These are phyloP conservation scores for Phaeoacremonium minimum DNA, from an alignment of 2,329 filamentous ascomycete species.

Conservation along the genomic window DNA sequence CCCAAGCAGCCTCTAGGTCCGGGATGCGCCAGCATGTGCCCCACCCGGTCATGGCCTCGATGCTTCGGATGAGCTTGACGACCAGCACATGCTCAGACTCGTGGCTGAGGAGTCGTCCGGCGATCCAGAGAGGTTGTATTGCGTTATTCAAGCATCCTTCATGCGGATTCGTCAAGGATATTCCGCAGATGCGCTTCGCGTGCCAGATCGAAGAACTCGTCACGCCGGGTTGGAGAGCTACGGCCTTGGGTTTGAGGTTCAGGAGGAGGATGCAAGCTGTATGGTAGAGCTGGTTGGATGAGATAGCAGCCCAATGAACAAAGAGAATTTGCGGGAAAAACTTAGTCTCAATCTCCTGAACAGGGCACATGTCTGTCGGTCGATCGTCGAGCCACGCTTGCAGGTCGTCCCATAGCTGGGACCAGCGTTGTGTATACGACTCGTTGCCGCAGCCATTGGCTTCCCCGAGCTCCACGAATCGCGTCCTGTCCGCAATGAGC, in stretches of 20 bases:
- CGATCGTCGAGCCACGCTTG: conserved; percentile 41
- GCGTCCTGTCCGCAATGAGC: conserved; percentile 43
- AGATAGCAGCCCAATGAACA: conserved; percentile 49
- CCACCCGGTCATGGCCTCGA: conserved; percentile 50
- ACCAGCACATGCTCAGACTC: conserved; percentile 31
- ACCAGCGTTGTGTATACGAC: conserved; percentile 38
- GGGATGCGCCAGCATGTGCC: conserved; percentile 46
- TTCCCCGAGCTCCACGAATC: conserved; percentile 40
- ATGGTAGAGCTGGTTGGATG: conserved; percentile 53
- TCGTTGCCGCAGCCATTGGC: conserved; percentile 35
- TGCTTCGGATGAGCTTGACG: conserved; percentile 39
- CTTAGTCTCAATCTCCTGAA: conserved; percentile 33
- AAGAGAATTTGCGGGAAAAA: conserved; percentile 51
- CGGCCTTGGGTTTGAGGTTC: conserved; percentile 29
- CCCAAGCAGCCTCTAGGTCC: conserved; percentile 41
- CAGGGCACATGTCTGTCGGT: conserved; percentile 39
- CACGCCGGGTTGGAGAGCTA: conserved; percentile 12
- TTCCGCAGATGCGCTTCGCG: conserved; percentile 50
- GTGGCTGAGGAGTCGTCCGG: conserved; percentile 49
- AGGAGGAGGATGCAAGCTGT: conserved; percentile 50
- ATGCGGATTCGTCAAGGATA: conserved; percentile 51
- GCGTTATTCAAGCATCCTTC: conserved; percentile 53
- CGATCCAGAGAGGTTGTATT: conserved; percentile 53
- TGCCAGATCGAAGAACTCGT: conserved; percentile 46
- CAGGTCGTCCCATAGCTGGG: conserved; percentile 42